Evolutionary conservation across 2,329 filamentous ascomycete species (phyloP), one percentile per base, ranked within the genome.

Genomic region (Pyricularia sp.): DNA sequence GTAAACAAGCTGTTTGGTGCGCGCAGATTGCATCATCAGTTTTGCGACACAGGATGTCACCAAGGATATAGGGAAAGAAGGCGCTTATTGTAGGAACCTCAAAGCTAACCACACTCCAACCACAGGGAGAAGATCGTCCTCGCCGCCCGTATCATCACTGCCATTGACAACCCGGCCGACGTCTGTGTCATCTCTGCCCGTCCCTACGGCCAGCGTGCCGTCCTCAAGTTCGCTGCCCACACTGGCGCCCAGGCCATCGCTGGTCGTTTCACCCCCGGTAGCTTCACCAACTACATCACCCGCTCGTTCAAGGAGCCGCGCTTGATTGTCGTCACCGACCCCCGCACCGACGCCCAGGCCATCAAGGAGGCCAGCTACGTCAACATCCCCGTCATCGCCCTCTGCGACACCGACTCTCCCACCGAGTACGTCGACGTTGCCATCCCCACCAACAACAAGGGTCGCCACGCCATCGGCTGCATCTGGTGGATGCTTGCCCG

Each of bases 231-330:
- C 87, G 95, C 95, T 79, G 87, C 93, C 74, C 95, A 99, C 91
- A 99, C 95, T 76, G 95, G 95, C 82, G 94, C 96, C 79, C 92
- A 93, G 79, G 92, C 95, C 83, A 99, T 99, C 80, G 96, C 95
- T 79, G 95, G 95, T 86, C 95, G 95, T 83, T 99, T 99, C 92
- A 99, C 95, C 81, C 95, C 95, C 82, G 95, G 95, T 92, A 97
- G 94, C 85, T 99, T 99, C 91, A 99, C 95, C 89, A 99, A 99
- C 90, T 99, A 99, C 92, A 99, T 99, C 91, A 99, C 96, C 84
- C 94, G 95, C 80, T 98, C 95, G 75, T 99, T 99, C 93, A 97
- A 97, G 91, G 95, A 99, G 88, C 95, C 95, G 81, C 96, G 96
- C 84, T 89, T 99, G 81, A 98, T 99, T 85, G 90, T 99, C 82